These are phyloP conservation scores for Trichomonascus vanleenenianus DNA, from an alignment of 805 yeast genomes.

Conservation along the genomic window DNA sequence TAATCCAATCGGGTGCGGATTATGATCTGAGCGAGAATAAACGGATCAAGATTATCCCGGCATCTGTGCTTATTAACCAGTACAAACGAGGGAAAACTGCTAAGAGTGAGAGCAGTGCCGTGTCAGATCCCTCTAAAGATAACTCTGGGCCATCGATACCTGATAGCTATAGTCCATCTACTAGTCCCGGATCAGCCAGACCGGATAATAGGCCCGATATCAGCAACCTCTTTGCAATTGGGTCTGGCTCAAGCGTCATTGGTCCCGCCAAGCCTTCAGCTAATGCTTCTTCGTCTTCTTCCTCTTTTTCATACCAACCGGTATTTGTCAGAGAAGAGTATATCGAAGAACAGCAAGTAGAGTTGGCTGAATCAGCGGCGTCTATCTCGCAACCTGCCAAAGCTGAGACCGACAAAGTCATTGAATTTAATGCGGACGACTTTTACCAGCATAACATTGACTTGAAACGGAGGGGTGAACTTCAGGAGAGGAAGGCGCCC, in stretches of 20 bases:
- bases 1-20: too few species aligned
- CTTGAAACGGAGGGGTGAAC: constrained; percentile 2
- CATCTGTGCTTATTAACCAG: neutral
- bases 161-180: too few species aligned
- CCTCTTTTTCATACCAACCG: neutral
- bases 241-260: neutral
- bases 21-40: too few species aligned
- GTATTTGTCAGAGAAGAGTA: neutral
- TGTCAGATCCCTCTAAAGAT: too few species aligned
- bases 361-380: too few species aligned
- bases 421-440: constrained; percentile 32
- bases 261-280: too few species aligned
- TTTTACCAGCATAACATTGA: constrained; percentile 32
- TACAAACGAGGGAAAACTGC: neutral
- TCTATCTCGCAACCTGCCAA: constrained; percentile 3
- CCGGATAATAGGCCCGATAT: too few species aligned
- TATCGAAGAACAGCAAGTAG: constrained; percentile 1
- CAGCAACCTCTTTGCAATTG: neutral
- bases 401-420: constrained; percentile 22
- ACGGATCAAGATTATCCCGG: too few species aligned
- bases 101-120: too few species aligned
- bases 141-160: too few species aligned
- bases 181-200: too few species aligned
- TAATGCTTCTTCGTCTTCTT: neutral
- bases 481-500: constrained; percentile 23